A percentile compares a stretch with the other conserved stretches of the same genome.
Conservation (phyloP, 106 monocot species). For the Iris macrosiphon region DNA sequence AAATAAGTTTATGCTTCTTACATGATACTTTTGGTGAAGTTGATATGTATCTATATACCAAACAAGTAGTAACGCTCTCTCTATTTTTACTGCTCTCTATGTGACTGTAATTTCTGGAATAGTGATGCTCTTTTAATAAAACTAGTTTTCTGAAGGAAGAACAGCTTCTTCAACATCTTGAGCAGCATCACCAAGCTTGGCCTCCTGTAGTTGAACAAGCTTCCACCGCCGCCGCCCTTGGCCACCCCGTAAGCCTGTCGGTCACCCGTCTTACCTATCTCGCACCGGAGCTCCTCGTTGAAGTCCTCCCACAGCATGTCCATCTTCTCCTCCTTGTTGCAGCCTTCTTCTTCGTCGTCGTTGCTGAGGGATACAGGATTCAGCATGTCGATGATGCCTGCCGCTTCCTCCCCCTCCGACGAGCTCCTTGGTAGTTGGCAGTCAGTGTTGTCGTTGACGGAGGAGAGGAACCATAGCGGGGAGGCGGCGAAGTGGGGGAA, state of each 20-base stretch:
- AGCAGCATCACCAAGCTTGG: slow-evolving; percentile 8
- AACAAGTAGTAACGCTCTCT: no score
- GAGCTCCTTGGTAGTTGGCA: neutral
- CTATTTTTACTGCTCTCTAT: no score
- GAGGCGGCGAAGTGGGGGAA: slow-evolving; percentile 37
- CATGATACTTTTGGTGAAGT: no score
- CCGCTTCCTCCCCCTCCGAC: neutral
- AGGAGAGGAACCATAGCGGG: slow-evolving; percentile 26
- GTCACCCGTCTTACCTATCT: neutral
- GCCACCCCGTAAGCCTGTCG: neutral
- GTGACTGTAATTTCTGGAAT: no score
- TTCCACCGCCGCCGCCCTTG: neutral
- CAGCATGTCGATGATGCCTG: no score
- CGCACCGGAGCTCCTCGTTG: slow-evolving; percentile 25
- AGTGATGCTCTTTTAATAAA: no score
- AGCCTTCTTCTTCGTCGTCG: neutral
- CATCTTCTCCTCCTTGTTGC: slow-evolving; percentile 27
- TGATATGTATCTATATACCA: no score
- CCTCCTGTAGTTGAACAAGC: neutral
- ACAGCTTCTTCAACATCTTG: slow-evolving; percentile 28
- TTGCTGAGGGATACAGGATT: no score
- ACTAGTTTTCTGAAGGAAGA: slow-evolving; percentile 11
- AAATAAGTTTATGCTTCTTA: no score
- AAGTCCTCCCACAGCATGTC: slow-evolving; percentile 53
- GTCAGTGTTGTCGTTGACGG: neutral